Conservation (phyloP, 2,329 filamentous ascomycete species). For the Pezicula radicicola region DNA sequence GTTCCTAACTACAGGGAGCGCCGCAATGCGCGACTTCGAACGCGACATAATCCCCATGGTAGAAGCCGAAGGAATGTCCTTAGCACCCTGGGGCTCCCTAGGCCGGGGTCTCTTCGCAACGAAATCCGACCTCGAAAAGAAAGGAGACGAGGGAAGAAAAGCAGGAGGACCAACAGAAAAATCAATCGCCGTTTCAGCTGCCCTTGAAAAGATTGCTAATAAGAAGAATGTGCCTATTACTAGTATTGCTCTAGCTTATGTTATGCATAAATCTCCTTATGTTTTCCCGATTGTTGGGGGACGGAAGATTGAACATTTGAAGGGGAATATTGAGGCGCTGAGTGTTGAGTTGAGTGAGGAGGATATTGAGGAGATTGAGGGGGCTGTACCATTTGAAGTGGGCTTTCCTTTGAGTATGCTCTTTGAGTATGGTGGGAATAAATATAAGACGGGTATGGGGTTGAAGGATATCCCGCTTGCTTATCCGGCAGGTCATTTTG, state of each 20-base stretch:
- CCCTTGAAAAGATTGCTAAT: conserved; percentile 55
- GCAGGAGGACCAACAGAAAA: conserved; percentile 21
- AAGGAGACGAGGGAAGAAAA: conserved; percentile 33
- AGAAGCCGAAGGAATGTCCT: conserved; percentile 51
- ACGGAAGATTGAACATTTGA: conserved; percentile 53
- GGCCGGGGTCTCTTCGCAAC: conserved; percentile 44
- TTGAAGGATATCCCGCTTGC: neutral
- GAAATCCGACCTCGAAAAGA: conserved; percentile 37
- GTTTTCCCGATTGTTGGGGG: conserved; percentile 57
- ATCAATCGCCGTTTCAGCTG: conserved; percentile 46
- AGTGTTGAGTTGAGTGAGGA: conserved; percentile 45
- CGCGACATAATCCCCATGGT: conserved; percentile 58
- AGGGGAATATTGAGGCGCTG: conserved; percentile 52
- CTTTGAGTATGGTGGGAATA: neutral
- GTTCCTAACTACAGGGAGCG: too few relatives aligned
- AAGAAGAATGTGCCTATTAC: conserved; percentile 49
- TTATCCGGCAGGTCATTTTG: neutral
- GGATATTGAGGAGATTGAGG: conserved; percentile 52
- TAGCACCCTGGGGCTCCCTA: conserved; percentile 49
- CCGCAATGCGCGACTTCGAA: conserved; percentile 57
- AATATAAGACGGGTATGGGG: neutral
- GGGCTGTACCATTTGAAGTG: conserved; percentile 32
- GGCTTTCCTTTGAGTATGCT: conserved; percentile 5
- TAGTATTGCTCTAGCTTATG: conserved; percentile 53
- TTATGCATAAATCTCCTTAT: conserved; percentile 52